phyloP scores from a whole-genome alignment of 441 rosid species.

The Euphorbia neoarborescens region DNA sequence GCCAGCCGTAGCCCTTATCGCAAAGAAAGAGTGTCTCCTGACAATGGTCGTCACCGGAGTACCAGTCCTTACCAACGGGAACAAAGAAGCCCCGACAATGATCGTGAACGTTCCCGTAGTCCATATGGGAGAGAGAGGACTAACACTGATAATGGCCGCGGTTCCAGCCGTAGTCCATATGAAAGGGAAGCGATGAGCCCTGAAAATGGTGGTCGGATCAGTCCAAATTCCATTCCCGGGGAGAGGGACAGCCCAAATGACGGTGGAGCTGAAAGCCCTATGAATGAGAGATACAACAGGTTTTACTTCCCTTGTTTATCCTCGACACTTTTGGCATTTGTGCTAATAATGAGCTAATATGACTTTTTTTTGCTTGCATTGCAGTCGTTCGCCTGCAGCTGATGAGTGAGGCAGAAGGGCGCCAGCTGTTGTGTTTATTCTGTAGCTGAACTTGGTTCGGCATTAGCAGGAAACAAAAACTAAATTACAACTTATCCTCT shows the following conservation, averaged over 20 bases:
- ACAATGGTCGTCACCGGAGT: conserved; percentile 35
- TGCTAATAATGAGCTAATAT: not conserved
- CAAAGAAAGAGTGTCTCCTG: conserved; percentile 37
- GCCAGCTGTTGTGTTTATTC: not conserved
- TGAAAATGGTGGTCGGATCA: conserved; percentile 32
- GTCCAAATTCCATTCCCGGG: conserved; percentile 34
- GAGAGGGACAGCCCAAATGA: conserved; percentile 30
- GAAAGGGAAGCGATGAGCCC: conserved; percentile 28
- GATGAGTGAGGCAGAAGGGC: conserved; percentile 31
- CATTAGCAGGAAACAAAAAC: not conserved
- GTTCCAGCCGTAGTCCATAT: conserved; percentile 37
- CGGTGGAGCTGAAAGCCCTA: conserved; percentile 47
- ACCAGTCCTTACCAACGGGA: conserved; percentile 40
- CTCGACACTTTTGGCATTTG: not conserved
- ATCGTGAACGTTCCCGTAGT: conserved; percentile 26
- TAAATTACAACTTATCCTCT: not conserved
- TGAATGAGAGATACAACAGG: conserved; percentile 53
- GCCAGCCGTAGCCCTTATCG: conserved; percentile 37
- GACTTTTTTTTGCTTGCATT: not conserved
- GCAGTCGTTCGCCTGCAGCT: conserved; percentile 49
- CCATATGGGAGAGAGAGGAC: conserved; percentile 37
- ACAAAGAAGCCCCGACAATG: conserved; percentile 33
- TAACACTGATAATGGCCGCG: conserved; percentile 31
- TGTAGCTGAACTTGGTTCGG: not conserved
- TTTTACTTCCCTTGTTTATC: not conserved